phyloP scores from a whole-genome alignment of 169 alveolate genomes.

The Cryptosporidium ryanae region DNA sequence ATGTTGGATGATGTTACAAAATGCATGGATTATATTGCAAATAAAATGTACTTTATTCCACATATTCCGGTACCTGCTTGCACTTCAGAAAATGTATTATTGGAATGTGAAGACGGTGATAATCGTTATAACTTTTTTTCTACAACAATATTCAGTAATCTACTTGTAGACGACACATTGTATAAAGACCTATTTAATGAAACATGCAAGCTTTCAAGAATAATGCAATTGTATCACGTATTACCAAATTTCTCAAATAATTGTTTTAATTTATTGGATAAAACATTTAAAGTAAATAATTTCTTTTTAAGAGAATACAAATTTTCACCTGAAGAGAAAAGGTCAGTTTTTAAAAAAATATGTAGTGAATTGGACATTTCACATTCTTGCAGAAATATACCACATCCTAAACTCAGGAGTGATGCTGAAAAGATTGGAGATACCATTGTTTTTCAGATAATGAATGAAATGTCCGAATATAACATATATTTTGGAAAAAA shows the following conservation, averaged over 20 bases:
- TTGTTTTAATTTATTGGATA: constrained; percentile 8
- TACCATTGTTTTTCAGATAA: constrained; percentile 19
- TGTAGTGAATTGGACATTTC: constrained; percentile 7
- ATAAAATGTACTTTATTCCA: constrained; percentile 1
- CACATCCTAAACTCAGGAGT: neutral
- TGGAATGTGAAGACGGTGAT: constrained; percentile 15
- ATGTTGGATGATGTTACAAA: too few species aligned
- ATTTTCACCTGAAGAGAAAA: neutral
- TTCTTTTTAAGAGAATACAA: neutral
- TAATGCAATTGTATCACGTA: neutral
- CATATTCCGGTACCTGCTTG: constrained; percentile 46
- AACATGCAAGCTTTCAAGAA: neutral
- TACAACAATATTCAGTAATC: neutral
- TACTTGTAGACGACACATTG: neutral
- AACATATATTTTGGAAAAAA: constrained; percentile 25
- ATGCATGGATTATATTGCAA: constrained; percentile 12
- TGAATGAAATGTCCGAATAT: constrained; percentile 33
- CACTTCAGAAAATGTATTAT: neutral
- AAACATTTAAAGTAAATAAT: neutral
- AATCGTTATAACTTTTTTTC: constrained; percentile 12
- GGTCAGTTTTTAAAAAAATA: neutral
- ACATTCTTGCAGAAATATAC: constrained; percentile 6
- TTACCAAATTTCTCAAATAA: constrained; percentile 2
- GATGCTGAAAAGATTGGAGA: constrained; percentile 31
- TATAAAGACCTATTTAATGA: neutral